Evolutionary conservation across 768 basidiomycete genomes (phyloP).

Genomic region (Holtermannia corniformis): DNA sequence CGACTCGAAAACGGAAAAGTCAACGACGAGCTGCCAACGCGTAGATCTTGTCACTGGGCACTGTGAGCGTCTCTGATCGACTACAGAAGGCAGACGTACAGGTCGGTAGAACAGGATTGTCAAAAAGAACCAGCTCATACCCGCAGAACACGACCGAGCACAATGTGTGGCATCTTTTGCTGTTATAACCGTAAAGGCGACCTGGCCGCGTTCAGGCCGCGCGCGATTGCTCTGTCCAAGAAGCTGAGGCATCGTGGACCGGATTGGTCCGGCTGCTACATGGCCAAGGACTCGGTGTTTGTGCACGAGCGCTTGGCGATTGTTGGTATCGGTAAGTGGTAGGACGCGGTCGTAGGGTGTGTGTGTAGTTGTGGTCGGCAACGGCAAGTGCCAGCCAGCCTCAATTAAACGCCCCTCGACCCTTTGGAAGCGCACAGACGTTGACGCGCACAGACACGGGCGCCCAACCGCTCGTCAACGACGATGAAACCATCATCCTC

Average conservation of each 20-base stretch:
- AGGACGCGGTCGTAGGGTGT: too few species aligned
- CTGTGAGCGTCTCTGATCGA: too few species aligned
- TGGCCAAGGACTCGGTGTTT: constrained; percentile 69
- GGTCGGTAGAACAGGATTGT: too few species aligned
- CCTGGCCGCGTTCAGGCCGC: constrained; percentile 58
- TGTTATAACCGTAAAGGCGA: constrained; percentile 65
- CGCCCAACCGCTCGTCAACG: constrained; percentile 83
- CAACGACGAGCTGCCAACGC: too few species aligned
- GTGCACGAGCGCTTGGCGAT: constrained; percentile 95
- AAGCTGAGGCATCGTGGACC: constrained; percentile 88
- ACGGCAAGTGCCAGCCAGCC: background rate
- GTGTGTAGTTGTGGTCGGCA: too few species aligned
- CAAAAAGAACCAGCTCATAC: too few species aligned
- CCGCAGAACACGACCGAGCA: too few species aligned
- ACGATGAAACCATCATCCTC: constrained; percentile 72
- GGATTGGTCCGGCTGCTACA: constrained; percentile 95
- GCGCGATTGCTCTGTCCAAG: constrained; percentile 76
- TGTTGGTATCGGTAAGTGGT: constrained; percentile 80
- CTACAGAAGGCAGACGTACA: too few species aligned
- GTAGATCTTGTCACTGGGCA: too few species aligned
- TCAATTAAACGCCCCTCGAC: background rate
- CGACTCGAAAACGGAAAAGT: too few species aligned
- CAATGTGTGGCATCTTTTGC: constrained; percentile 89
- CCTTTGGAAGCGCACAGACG: constrained; percentile 4
- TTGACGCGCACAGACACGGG: constrained; percentile 62